Evolutionary conservation across 768 basidiomycete species (phyloP).

Genomic region (Dentipellis sp.): DNA sequence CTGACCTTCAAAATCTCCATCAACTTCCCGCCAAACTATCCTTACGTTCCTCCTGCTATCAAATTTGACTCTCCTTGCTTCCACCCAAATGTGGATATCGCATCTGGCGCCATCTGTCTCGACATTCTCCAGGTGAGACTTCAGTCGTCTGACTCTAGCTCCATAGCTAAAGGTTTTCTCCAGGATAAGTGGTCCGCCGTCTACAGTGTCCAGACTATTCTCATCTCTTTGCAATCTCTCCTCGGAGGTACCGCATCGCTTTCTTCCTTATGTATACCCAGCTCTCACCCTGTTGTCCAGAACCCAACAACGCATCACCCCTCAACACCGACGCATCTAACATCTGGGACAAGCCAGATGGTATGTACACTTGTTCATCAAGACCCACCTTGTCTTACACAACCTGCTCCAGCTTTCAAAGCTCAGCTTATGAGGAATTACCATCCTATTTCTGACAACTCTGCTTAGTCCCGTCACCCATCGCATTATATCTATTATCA

Average conservation of each 20-base stretch:
- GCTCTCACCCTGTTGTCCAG: slow-evolving; percentile 27
- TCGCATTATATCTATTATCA: neutral
- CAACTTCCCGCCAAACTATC: slow-evolving; percentile 80
- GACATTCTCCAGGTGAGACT: slow-evolving; percentile 73
- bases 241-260: slow-evolving; percentile 57
- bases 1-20: slow-evolving; percentile 79
- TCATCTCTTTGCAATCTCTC: slow-evolving; percentile 80
- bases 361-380: slow-evolving; percentile 25
- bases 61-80: slow-evolving; percentile 86
- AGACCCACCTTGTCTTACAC: slow-evolving; percentile 3
- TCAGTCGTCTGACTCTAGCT: neutral
- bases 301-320: slow-evolving; percentile 91
- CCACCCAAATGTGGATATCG: slow-evolving; percentile 86
- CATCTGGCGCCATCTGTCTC: slow-evolving; percentile 68
- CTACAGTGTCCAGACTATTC: slow-evolving; percentile 84
- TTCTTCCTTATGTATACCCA: neutral
- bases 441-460: slow-evolving; percentile 36
- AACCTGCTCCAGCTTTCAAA: slow-evolving; percentile 49
- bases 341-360: slow-evolving; percentile 67
- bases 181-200: slow-evolving; percentile 93
- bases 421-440: slow-evolving; percentile 64
- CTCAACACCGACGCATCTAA: slow-evolving; percentile 80
- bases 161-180: neutral
- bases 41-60: slow-evolving; percentile 77
- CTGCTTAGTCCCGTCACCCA: slow-evolving; percentile 17